These are phyloP conservation scores for Apiospora saccharicola DNA, from an alignment of 2,329 filamentous ascomycete genomes.

Conservation along the genomic window DNA sequence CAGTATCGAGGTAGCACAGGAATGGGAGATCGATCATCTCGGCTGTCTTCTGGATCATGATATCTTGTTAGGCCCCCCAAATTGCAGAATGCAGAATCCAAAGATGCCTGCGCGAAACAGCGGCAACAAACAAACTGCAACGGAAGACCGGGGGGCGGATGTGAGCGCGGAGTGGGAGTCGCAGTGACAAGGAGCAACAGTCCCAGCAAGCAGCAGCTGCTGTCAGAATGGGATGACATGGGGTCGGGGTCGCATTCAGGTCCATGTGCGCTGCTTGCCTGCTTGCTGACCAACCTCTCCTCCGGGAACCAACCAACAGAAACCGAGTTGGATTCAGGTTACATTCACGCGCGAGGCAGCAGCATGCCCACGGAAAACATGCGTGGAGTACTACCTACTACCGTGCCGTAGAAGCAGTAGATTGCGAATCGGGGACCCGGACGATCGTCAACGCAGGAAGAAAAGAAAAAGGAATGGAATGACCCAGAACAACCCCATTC, in stretches of 20 bases:
- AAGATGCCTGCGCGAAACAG: neutral
- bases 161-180: neutral
- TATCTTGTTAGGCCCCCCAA: neutral
- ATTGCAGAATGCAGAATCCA: neutral
- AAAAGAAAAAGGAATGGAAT: neutral
- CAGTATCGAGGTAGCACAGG: neutral
- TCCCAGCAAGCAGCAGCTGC: neutral
- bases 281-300: slow-evolving; percentile 5
- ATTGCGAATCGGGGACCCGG: slow-evolving; percentile 7
- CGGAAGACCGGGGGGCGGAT: slow-evolving; percentile 6
- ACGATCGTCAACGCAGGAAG: neutral
- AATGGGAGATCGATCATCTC: neutral
- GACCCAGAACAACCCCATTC: slow-evolving; percentile 2
- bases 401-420: neutral
- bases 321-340: neutral
- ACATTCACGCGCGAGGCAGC: neutral
- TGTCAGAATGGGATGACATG: neutral
- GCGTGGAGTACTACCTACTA: neutral
- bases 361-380: neutral
- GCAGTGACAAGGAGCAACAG: neutral
- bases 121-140: neutral
- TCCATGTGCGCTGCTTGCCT: neutral
- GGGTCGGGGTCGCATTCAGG: neutral
- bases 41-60: neutral
- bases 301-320: slow-evolving; percentile 6